Evolutionary conservation across 83 land plant species (phyloP).

Genomic region (Thuja plicata): DNA sequence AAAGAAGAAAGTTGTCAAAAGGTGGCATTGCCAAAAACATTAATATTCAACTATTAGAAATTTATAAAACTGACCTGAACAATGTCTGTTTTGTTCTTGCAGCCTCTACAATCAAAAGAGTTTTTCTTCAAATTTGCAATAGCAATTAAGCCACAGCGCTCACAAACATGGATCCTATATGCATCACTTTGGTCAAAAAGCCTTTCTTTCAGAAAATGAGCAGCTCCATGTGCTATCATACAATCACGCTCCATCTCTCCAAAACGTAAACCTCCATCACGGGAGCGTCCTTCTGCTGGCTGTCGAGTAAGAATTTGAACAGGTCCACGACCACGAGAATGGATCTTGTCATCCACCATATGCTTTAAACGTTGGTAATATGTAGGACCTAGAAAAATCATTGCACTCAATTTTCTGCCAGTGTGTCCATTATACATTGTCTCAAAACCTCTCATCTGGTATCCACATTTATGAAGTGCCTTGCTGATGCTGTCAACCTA

Average conservation of each 20-base stretch:
- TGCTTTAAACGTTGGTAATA: slow-evolving; percentile 98
- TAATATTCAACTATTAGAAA: background rate
- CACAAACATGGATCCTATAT: slow-evolving; percentile 95
- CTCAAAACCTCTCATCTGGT: slow-evolving; percentile 99
- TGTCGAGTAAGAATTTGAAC: slow-evolving; percentile 98
- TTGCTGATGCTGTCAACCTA: slow-evolving; percentile 98
- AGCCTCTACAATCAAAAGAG: slow-evolving; percentile 97
- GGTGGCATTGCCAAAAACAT: background rate
- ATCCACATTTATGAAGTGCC: slow-evolving; percentile 97
- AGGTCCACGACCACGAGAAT: slow-evolving; percentile 97
- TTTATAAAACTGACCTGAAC: slow-evolving; percentile 67
- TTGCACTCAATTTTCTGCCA: slow-evolving; percentile 79
- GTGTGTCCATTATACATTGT: slow-evolving; percentile 99
- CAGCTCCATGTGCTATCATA: slow-evolving; percentile 99
- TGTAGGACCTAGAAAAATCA: slow-evolving; percentile 98
- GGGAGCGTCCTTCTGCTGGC: slow-evolving; percentile 99
- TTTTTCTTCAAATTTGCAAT: slow-evolving; percentile 98
- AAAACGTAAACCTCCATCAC: slow-evolving; percentile 99
- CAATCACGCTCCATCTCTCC: slow-evolving; percentile 99
- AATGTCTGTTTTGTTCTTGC: slow-evolving; percentile 99
- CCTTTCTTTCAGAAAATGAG: slow-evolving; percentile 93
- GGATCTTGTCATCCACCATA: slow-evolving; percentile 99
- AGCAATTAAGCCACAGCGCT: slow-evolving; percentile 92
- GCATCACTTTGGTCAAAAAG: slow-evolving; percentile 99
- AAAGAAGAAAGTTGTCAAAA: background rate